Percentiles rank a stretch among this genome's conserved stretches.
Evolutionary conservation across 805 yeast species (phyloP).

Genomic region (Ogataea siamensis): DNA sequence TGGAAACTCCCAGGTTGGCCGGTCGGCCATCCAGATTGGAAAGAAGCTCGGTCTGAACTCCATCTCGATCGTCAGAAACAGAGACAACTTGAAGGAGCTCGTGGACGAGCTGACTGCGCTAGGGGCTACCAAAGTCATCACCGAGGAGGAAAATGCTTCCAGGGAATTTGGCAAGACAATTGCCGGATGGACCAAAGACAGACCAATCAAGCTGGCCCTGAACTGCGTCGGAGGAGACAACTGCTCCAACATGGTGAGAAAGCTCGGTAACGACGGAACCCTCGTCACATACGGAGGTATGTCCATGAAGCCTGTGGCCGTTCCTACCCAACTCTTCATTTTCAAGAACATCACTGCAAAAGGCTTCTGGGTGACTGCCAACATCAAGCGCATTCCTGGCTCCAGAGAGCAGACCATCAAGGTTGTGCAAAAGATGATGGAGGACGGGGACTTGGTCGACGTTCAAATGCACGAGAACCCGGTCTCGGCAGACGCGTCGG

Average conservation of each 20-base stretch:
- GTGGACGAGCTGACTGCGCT: constrained; percentile 50
- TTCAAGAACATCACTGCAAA: constrained; percentile 82
- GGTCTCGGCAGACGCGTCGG: constrained; percentile 34
- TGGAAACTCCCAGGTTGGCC: constrained; percentile 93
- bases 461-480: constrained; percentile 44
- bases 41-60: constrained; percentile 76
- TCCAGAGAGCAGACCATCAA: constrained; percentile 54
- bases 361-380: constrained; percentile 91
- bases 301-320: constrained; percentile 92
- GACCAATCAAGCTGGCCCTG: constrained; percentile 70
- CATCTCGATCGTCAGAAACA: constrained; percentile 81
- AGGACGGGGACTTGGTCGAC: constrained; percentile 51
- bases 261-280: constrained; percentile 68
- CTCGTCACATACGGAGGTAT: constrained; percentile 95
- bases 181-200: constrained; percentile 49
- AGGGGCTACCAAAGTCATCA: constrained; percentile 88
- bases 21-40: constrained; percentile 86
- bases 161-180: constrained; percentile 62
- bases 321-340: constrained; percentile 86
- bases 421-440: constrained; percentile 56
- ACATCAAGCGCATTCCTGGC: constrained; percentile 57
- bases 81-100: constrained; percentile 69
- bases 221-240: constrained; percentile 94
- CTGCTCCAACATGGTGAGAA: constrained; percentile 78
- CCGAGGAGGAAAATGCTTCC: constrained; percentile 79